Conservation (phyloP, 2,329 filamentous ascomycete species). For the Fusarium gaditjirri region DNA sequence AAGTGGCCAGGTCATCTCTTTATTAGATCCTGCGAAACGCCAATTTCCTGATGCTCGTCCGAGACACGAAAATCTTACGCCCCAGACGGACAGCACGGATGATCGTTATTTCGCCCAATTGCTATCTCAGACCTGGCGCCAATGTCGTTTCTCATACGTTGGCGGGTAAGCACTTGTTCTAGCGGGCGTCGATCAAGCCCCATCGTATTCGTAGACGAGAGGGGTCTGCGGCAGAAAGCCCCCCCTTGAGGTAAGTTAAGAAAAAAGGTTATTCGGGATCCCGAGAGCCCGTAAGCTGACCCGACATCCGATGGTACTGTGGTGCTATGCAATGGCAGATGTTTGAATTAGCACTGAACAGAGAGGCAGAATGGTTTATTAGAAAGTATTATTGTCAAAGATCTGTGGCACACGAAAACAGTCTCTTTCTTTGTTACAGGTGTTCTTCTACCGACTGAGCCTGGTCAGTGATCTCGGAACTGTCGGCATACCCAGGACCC, state of each 20-base stretch:
- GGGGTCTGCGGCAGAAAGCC: background rate
- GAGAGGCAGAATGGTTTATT: fast-evolving
- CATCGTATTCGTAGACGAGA: background rate
- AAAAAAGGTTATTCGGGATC: background rate
- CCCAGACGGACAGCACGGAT: background rate
- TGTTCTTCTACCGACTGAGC: background rate
- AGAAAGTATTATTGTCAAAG: too few relatives aligned
- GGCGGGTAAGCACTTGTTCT: background rate
- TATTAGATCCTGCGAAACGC: background rate
- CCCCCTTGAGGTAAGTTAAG: background rate
- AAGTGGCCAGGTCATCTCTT: background rate
- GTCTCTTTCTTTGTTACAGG: fast-evolving
- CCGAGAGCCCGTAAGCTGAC: background rate
- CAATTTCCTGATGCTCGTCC: background rate
- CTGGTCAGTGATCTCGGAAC: background rate
- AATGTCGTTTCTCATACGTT: background rate
- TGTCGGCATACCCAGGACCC: background rate
- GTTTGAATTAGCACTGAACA: background rate
- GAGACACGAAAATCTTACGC: background rate
- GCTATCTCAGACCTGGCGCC: background rate
- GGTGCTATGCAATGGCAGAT: too few relatives aligned
- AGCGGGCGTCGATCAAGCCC: background rate
- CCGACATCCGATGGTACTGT: background rate
- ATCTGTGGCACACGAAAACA: fast-evolving
- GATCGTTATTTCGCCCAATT: background rate